Percentiles rank a stretch among this genome's conserved stretches.
phyloP scores from a whole-genome alignment of 306 rosid species.

The Vicia sativa region DNA sequence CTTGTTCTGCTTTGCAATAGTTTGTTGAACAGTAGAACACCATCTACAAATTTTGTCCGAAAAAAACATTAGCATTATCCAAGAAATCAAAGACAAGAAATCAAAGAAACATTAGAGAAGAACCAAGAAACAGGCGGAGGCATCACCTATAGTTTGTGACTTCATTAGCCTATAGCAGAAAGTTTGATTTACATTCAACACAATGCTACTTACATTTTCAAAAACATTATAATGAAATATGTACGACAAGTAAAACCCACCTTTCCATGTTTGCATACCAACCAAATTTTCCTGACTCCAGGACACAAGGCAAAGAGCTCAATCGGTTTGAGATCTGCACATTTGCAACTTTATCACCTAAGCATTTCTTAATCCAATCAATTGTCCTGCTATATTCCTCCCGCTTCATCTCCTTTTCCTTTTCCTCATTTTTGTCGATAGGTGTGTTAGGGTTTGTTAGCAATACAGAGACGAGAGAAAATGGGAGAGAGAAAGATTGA shows the following conservation, averaged over 20 bases:
- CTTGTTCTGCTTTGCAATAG: too few species aligned
- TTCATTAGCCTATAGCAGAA: conserved; percentile 75
- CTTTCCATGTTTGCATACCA: conserved; percentile 99
- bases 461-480: too few species aligned
- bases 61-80: too few species aligned
- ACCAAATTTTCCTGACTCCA: conserved; percentile 93
- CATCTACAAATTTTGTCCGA: too few species aligned
- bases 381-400: conserved; percentile 74
- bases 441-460: too few species aligned
- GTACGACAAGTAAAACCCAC: conserved; percentile 42
- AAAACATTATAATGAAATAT: conserved; percentile 6
- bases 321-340: conserved; percentile 91
- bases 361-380: conserved; percentile 92
- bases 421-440: too few species aligned
- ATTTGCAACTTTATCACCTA: conserved; percentile 91
- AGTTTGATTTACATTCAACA: conserved; percentile 30
- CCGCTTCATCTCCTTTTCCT: too few species aligned
- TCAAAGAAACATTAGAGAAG: too few species aligned
- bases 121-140: too few species aligned
- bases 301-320: conserved; percentile 92
- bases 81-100: too few species aligned
- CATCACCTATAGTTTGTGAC: conserved; percentile 87
- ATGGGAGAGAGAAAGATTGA: too few species aligned
- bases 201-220: neutral
- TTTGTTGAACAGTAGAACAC: too few species aligned